Evolutionary conservation across 257 asterid genomes (phyloP), one percentile per base, ranked within the genome.

Genomic region (Petunia secreta): DNA sequence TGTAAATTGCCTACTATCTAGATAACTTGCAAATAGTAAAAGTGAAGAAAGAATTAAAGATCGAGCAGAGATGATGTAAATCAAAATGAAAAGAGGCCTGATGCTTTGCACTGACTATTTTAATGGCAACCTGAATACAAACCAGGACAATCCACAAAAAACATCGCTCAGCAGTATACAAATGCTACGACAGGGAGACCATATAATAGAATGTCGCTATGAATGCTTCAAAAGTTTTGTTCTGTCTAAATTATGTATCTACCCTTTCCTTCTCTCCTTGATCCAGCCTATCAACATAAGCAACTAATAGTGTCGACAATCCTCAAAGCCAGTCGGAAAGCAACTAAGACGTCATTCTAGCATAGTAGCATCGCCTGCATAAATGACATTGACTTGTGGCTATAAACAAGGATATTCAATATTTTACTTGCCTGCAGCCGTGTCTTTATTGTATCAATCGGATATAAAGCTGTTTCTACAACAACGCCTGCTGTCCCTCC

Each of bases 401-500:
- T 5, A 73, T 73, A 73, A 50, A 6, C 78, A 50, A 15, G 57
- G 57, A 52, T 52, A 52, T 10, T 52, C 3, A 52, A 52, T 52
- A 82, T 79, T 84, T 84, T 81, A 87, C 88, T 78, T 79, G 89
- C 98, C 97, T 95, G 99, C 84, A 95, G 83, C 64, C 99, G 92
- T 57, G 99, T 95, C 89, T 95, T 95, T 75, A 95, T 95, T 9
- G 99, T 95, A 86, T 95, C 99, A 58, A 95, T 95, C 50, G 99
- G 99, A 82, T 95, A 95, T 78, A 95, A 85, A 88, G 91, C 94
- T 64, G 98, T 90, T 86, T 95, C 99, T 80, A 95, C 99, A 46
- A 95, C 94, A 84, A 92, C 98, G 41, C 99, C 99, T 78, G 99
- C 97, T 13, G 93, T 85, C 57, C 95, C 99, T 80, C 99, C 99